Evolutionary conservation across 192 early-diverging fungal species (phyloP), one percentile per base, ranked within the genome.

Genomic region (Backusella morwellensis): DNA sequence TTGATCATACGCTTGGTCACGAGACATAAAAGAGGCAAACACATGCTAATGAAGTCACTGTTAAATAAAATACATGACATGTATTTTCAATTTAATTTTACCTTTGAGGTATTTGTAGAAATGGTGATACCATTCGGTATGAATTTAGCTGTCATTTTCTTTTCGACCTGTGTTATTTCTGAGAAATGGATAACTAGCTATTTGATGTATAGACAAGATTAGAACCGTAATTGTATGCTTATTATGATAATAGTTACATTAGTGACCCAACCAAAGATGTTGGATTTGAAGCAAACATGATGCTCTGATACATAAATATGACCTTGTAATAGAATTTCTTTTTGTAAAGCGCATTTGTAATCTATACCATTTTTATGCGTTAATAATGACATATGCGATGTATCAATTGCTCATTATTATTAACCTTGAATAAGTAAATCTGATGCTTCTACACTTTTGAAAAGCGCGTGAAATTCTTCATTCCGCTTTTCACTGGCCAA

Each of bases 241-340:
- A 5, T 52, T 29, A 41, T 7, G 6, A 7, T 47, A n/a, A 36
- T 34, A 42, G 44, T 81, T 87, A 86, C 89, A 77, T 87, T 93
- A 21, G 93, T 94, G 11, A 94, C 91, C 91, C 95, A 96, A 42
- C 96, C 96, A 86, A 97, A 95, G 75, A 97, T 95, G 76, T 95
- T 95, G 36, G 93, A 90, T 80, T 95, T 88, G 70, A 97, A 97
- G 81, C 92, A 93, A 52, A 95, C 83, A 81, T 92, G 86, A 78
- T 88, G 89, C 73, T 94, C 89, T 12, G 95, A 95, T 79, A 95
- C 81, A 79, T 94, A 96, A 40, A 97, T 75, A 47, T 92, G 87
- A 19, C 96, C 96, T 66, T 97, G 96, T 32, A 94, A 88, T 21
- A 97, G 83, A 50, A 97, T 95, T 41, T 97, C 96, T 74, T 93